A percentile compares a stretch with the other conserved stretches of the same genome.
Evolutionary conservation across 768 basidiomycete genomes (phyloP).

Genomic region (Termitomyces sp.): DNA sequence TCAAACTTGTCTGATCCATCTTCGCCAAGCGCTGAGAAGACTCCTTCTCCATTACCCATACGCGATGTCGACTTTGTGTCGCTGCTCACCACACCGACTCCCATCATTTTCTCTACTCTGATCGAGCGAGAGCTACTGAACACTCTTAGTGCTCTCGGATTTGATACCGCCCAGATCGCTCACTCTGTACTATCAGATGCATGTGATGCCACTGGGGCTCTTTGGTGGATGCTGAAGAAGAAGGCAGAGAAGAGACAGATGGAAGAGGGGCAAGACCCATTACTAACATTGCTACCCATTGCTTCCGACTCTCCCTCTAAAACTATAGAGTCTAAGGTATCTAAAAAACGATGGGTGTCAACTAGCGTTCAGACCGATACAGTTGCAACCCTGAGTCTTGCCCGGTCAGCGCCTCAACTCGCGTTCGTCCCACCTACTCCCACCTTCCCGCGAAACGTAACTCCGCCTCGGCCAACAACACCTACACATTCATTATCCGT

Average conservation of each 20-base stretch:
- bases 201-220: constrained; percentile 84
- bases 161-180: constrained; percentile 93
- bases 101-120: constrained; percentile 83
- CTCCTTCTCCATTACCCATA: constrained; percentile 26
- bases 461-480: constrained; percentile 48
- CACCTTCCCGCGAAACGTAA: constrained; percentile 42
- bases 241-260: constrained; percentile 59
- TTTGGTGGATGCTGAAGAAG: constrained; percentile 95
- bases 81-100: constrained; percentile 57
- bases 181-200: constrained; percentile 90
- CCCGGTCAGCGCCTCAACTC: constrained; percentile 50
- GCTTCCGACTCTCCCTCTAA: constrained; percentile 5
- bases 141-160: constrained; percentile 65
- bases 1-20: constrained; percentile 70
- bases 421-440: constrained; percentile 78
- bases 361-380: constrained; percentile 44
- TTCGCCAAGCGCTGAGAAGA: constrained; percentile 45
- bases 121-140: constrained; percentile 79
- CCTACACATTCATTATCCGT: constrained; percentile 46
- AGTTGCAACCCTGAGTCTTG: constrained; percentile 19
- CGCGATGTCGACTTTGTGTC: constrained; percentile 56
- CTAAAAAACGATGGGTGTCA: constrained; percentile 25
- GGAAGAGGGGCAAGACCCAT: constrained; percentile 22
- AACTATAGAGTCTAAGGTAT: constrained; percentile 16
- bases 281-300: not conserved